A percentile compares a stretch with the other conserved stretches of the same genome.
These are phyloP conservation scores for Plantago elongata DNA, from an alignment of 257 asterid species.

Conservation along the genomic window DNA sequence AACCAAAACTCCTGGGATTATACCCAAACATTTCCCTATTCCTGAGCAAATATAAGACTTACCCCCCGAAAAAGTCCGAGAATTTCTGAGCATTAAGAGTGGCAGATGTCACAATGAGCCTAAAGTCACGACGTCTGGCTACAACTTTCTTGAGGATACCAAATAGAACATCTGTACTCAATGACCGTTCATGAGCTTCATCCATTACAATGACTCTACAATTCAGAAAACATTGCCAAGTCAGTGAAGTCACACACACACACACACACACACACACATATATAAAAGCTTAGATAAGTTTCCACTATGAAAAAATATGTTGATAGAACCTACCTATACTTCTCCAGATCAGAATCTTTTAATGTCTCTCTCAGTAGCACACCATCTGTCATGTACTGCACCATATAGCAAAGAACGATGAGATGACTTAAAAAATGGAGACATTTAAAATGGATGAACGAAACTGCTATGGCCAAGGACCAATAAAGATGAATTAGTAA, in stretches of 20 bases:
- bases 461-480: too few relatives aligned
- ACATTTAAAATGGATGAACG: too few relatives aligned
- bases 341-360: conserved; percentile 91
- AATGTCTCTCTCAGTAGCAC: conserved; percentile 93
- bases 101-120: conserved; percentile 95
- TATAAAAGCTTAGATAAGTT: too few relatives aligned
- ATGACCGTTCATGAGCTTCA: conserved; percentile 96
- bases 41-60: conserved; percentile 10
- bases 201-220: conserved; percentile 85
- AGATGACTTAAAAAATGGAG: neutral
- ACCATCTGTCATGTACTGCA: conserved; percentile 99
- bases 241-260: too few relatives aligned
- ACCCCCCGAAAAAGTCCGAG: conserved; percentile 93
- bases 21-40: neutral
- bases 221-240: conserved; percentile 11
- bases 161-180: conserved; percentile 82
- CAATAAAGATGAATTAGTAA: too few relatives aligned
- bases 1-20: neutral
- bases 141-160: conserved; percentile 96
- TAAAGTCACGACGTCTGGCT: conserved; percentile 92
- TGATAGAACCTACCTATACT: conserved; percentile 59
- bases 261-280: too few relatives aligned
- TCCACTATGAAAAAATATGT: neutral
- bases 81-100: conserved; percentile 89
- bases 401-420: conserved; percentile 5